Base-by-base conservation (phyloP, 305 asterid species). In the Fraxinus baroniana region DNA sequence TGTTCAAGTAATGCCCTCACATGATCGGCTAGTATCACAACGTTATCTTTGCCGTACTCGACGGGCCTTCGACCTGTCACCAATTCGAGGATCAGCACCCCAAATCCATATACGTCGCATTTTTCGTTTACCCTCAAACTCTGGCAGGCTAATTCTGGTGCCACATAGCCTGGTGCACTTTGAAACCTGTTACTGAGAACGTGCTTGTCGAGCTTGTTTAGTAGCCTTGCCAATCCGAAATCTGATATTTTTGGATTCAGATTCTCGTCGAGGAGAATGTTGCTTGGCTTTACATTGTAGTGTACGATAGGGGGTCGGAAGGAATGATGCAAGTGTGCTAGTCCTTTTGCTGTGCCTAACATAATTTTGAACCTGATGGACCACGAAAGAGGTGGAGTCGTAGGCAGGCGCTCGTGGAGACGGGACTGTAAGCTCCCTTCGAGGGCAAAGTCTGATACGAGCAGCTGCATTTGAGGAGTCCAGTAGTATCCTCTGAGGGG, bases 141-240 rank as follows among this genome's bases (percentile, higher is more conserved):
- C 91, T 89, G 95, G 92, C 98, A 94, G 0, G 98, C 94, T 60
- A 94, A 82, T 52, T 96, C 99, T 0, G 98, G 98, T 0, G 99
- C 99, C 72, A 91, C 92, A 68, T 96, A 94, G 7, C 99, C 98
- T 10, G 91, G 85, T n/a, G 97, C 93, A 17, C 90, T 91, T 76
- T 91, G 95, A 36, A 94, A 92, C 74, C 98, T 78, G 80, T 81
- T 91, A 79, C 88, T 92, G 20, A 86, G 83, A 4, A 90, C 91
- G 49, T 93, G 97, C 80, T 86, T 91, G 41, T 94, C 96, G 1
- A 90, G 91, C 64, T 87, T 91, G 0, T 91, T 90, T 9, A 94
- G 81, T 0, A 96, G 92, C 84, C 98, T 86, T 0, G 93, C 92
- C 10, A 93, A 84, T 18, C 98, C 98, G 0, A 93, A 94, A 82